These are phyloP conservation scores for Scedosporium apiospermum DNA, from an alignment of 2,329 filamentous ascomycete genomes.

Conservation along the genomic window DNA sequence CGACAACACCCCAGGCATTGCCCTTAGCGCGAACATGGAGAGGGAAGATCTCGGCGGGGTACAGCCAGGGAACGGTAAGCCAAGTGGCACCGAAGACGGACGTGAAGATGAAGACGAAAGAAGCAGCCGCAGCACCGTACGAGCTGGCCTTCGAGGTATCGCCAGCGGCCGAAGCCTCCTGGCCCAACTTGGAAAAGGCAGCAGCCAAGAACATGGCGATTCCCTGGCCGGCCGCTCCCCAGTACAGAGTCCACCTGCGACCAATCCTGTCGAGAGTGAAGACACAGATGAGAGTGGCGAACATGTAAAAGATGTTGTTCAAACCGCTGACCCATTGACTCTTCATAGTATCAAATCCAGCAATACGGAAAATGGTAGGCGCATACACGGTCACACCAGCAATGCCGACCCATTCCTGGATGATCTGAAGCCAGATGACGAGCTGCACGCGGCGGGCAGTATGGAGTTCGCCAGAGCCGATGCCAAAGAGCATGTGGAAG, in stretches of 20 bases:
- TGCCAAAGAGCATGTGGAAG: slow-evolving; percentile 56
- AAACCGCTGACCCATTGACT: slow-evolving; percentile 51
- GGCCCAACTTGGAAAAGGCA: slow-evolving; percentile 45
- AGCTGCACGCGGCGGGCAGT: slow-evolving; percentile 59
- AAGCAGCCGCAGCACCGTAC: slow-evolving; percentile 57
- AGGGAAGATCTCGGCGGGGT: slow-evolving; percentile 56
- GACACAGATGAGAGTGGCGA: slow-evolving; percentile 31
- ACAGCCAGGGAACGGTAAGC: slow-evolving; percentile 56
- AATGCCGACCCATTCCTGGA: slow-evolving; percentile 63
- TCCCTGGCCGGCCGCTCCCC: slow-evolving; percentile 35
- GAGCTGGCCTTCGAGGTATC: slow-evolving; percentile 30
- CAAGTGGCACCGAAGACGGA: slow-evolving; percentile 60
- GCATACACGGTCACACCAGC: slow-evolving; percentile 57
- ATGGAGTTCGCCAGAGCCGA: slow-evolving; percentile 55
- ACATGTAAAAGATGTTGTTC: slow-evolving; percentile 40
- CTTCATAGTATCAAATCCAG: slow-evolving; percentile 52
- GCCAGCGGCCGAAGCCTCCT: slow-evolving; percentile 29
- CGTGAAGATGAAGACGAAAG: slow-evolving; percentile 57
- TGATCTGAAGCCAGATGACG: slow-evolving; percentile 62
- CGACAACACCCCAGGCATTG: slow-evolving; percentile 52
- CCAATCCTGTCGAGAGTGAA: slow-evolving; percentile 34
- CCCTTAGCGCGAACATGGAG: slow-evolving; percentile 50
- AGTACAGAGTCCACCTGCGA: slow-evolving; percentile 31
- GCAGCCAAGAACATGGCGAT: slow-evolving; percentile 49
- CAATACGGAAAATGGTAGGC: slow-evolving; percentile 53